These are phyloP conservation scores for Alternaria arbusti DNA, from an alignment of 2,329 filamentous ascomycete genomes.

Conservation along the genomic window DNA sequence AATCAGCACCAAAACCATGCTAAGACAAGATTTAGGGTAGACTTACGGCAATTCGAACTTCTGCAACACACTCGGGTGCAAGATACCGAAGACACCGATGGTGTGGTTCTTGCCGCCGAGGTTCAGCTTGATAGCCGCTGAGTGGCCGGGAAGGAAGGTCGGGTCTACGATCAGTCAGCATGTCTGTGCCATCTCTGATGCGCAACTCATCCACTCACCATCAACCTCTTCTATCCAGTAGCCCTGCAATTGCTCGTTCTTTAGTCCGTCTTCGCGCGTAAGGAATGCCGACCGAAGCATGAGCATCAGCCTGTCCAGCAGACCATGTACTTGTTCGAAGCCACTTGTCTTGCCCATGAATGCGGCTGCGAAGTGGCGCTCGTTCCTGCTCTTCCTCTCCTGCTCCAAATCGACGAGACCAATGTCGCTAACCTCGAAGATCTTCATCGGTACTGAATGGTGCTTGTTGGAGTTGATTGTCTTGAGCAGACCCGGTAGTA, in stretches of 20 bases:
- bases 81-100: conserved; percentile 90
- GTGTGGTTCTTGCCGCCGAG: conserved; percentile 74
- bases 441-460: conserved; percentile 85
- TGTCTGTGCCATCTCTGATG: background rate
- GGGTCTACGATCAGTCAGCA: conserved; percentile 60
- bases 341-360: conserved; percentile 94
- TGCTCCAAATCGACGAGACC: conserved; percentile 83
- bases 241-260: conserved; percentile 65
- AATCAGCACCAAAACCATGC: background rate
- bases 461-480: conserved; percentile 93
- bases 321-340: conserved; percentile 93
- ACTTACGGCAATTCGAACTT: conserved; percentile 83
- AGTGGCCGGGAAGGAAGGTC: conserved; percentile 90
- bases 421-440: conserved; percentile 91
- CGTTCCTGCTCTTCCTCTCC: conserved; percentile 87
- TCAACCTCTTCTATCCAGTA: conserved; percentile 97
- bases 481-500: conserved; percentile 88
- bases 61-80: conserved; percentile 91
- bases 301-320: conserved; percentile 87
- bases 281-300: conserved; percentile 89
- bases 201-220: conserved; percentile 54
- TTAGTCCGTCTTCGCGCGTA: conserved; percentile 71
- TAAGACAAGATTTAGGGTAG: no score
- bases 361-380: conserved; percentile 93
- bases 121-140: conserved; percentile 81